Conservation (phyloP, 1,139 yeast species). For the Blastobotrys elegans region DNA sequence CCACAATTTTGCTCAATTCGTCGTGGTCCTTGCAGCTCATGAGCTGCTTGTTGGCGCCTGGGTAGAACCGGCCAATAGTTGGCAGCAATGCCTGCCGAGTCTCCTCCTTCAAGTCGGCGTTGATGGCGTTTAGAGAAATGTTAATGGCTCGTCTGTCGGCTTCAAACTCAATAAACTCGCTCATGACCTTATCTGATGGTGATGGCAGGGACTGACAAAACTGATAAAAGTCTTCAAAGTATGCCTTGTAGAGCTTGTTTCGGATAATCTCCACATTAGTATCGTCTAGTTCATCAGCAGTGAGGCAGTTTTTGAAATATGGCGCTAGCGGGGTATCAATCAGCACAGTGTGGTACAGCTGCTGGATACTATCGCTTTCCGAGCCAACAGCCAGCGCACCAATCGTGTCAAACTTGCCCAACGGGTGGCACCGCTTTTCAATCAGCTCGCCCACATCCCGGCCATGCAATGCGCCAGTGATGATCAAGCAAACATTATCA, state of each 20-base stretch:
- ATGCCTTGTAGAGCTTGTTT: constrained; percentile 86
- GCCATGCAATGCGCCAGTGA: constrained; percentile 95
- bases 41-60: constrained; percentile 64
- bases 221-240: constrained; percentile 76
- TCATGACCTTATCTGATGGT: constrained; percentile 83
- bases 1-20: constrained; percentile 68
- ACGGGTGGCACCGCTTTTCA: constrained; percentile 78
- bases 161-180: constrained; percentile 72
- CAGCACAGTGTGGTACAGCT: constrained; percentile 87
- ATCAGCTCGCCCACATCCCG: constrained; percentile 84
- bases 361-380: constrained; percentile 57
- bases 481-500: constrained; percentile 92
- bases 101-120: constrained; percentile 66
- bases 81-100: constrained; percentile 74
- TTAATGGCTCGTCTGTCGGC: constrained; percentile 94
- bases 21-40: constrained; percentile 82
- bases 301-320: constrained; percentile 83
- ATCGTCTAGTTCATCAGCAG: constrained; percentile 94
- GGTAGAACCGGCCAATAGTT: constrained; percentile 71
- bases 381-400: constrained; percentile 74
- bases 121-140: constrained; percentile 83
- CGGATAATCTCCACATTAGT: constrained; percentile 91
- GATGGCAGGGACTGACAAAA: constrained; percentile 55
- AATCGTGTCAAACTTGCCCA: constrained; percentile 97
- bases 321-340: constrained; percentile 98